Percentiles rank a stretch among this genome's conserved stretches.
Evolutionary conservation across 768 basidiomycete genomes (phyloP).

Genomic region (Tulasnella sp.): DNA sequence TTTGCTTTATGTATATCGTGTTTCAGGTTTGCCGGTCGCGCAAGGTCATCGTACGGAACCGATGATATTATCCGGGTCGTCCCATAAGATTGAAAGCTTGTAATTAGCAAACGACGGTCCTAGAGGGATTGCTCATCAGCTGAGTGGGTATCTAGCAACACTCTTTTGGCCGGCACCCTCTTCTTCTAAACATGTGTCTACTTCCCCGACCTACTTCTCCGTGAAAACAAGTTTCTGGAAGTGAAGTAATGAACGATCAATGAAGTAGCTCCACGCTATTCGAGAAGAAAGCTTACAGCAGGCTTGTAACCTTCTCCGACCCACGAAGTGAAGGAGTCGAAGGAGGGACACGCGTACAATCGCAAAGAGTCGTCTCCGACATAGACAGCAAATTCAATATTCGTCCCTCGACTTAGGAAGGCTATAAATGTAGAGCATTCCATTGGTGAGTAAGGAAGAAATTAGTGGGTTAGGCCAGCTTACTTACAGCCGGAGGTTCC

Average conservation of each 20-base stretch:
- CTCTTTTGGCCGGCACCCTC: too few relatives aligned
- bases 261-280: background rate
- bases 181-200: too few relatives aligned
- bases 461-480: background rate
- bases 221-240: background rate
- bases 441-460: background rate
- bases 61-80: too few relatives aligned
- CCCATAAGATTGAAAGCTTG: too few relatives aligned
- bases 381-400: background rate
- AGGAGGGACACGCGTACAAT: background rate
- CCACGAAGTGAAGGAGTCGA: background rate
- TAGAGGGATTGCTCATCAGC: too few relatives aligned
- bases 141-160: too few relatives aligned
- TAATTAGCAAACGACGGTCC: too few relatives aligned
- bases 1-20: too few relatives aligned
- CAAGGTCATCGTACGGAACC: too few relatives aligned
- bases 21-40: too few relatives aligned
- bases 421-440: background rate
- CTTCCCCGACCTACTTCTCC: background rate
- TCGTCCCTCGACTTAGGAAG: background rate
- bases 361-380: background rate
- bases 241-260: background rate
- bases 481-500: background rate
- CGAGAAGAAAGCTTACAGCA: background rate
- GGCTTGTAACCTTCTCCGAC: background rate